Evolutionary conservation across 257 asterid genomes (phyloP).

Genomic region (Galeopsis tetrahit): DNA sequence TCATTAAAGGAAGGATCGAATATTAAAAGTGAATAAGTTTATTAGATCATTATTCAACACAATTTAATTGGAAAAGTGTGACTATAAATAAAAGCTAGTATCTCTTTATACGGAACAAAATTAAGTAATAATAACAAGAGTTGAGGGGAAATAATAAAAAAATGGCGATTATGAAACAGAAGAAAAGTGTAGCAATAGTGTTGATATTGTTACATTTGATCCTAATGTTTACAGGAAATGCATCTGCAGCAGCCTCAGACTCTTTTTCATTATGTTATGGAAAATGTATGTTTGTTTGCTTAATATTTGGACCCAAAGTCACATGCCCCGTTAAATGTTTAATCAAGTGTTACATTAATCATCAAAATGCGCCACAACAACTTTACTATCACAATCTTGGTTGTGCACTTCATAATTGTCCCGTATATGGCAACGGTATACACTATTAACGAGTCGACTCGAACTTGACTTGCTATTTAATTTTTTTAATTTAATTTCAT

Average conservation of each 20-base stretch:
- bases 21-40: too few relatives aligned
- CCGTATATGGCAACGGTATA: slow-evolving; percentile 29
- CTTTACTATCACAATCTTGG: slow-evolving; percentile 32
- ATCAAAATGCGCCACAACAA: neutral
- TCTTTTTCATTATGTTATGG: slow-evolving; percentile 26
- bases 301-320: neutral
- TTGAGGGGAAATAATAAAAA: neutral
- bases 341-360: slow-evolving; percentile 10
- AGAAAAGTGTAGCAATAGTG: neutral
- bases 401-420: slow-evolving; percentile 29
- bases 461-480: too few relatives aligned
- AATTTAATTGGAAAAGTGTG: too few relatives aligned
- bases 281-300: neutral
- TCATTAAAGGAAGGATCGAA: too few relatives aligned
- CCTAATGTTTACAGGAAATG: slow-evolving; percentile 20
- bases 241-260: slow-evolving; percentile 3
- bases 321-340: slow-evolving; percentile 28
- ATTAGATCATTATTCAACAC: too few relatives aligned
- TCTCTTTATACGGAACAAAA: too few relatives aligned
- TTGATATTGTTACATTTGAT: neutral
- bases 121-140: neutral
- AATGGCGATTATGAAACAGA: neutral
- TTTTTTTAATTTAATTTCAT: too few relatives aligned
- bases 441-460: too few relatives aligned
- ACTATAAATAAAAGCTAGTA: too few relatives aligned